phyloP scores from a whole-genome alignment of 75 land plant genomes.

The Picea sitchensis region DNA sequence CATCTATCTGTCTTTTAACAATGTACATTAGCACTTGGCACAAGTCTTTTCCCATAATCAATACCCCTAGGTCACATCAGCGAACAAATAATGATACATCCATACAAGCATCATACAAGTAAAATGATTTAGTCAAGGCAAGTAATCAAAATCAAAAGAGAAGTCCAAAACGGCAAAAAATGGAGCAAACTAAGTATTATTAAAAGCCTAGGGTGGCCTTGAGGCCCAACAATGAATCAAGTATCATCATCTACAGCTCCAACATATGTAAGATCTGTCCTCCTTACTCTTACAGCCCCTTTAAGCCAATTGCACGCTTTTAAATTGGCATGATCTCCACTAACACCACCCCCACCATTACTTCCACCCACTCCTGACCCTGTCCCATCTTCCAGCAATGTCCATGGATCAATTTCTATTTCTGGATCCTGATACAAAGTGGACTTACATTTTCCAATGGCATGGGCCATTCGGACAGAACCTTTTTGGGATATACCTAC shows the following conservation, averaged over 20 bases:
- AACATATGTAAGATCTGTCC: conserved; percentile 87
- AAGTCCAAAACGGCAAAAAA: conserved; percentile 7
- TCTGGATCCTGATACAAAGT: conserved; percentile 49
- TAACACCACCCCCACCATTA: conserved; percentile 23
- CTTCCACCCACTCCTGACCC: conserved; percentile 45
- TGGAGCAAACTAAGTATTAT: conserved; percentile 18
- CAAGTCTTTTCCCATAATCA: neutral
- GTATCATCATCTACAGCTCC: conserved; percentile 88
- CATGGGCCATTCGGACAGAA: conserved; percentile 18
- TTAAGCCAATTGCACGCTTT: conserved; percentile 81
- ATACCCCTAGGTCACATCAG: neutral
- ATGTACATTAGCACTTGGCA: neutral
- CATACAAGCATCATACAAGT: conserved; percentile 3
- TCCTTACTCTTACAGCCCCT: conserved; percentile 86
- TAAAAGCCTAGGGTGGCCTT: conserved; percentile 10
- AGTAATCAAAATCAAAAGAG: neutral
- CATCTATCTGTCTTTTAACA: no score
- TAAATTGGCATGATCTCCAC: conserved; percentile 59
- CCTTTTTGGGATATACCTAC: conserved; percentile 21
- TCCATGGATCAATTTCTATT: conserved; percentile 88
- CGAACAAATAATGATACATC: neutral
- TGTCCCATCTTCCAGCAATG: conserved; percentile 84
- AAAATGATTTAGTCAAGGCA: neutral
- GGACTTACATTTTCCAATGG: conserved; percentile 51
- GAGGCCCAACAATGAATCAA: conserved; percentile 45